Conservation (phyloP, 148 eudicot genomes). For the Vaccinium myrtillus region DNA sequence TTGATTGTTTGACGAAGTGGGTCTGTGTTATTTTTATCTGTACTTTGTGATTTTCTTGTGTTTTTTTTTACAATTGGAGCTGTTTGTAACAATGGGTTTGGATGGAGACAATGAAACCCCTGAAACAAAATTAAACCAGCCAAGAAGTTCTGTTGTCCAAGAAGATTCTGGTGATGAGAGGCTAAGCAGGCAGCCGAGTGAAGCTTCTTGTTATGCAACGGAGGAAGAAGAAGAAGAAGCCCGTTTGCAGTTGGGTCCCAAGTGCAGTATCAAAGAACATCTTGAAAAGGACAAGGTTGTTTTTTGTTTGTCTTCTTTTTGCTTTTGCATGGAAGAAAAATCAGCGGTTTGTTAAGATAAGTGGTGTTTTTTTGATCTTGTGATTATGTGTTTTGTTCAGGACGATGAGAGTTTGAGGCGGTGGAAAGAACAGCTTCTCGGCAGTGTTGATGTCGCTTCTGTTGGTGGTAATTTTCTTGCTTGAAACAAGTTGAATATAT, state of each 20-base stretch:
- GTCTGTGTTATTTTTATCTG: neutral
- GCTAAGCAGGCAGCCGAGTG: conserved; percentile 41
- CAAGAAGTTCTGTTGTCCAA: conserved; percentile 18
- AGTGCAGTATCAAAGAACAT: conserved; percentile 57
- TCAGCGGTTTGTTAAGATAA: neutral
- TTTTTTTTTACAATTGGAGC: neutral
- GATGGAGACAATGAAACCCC: conserved; percentile 13
- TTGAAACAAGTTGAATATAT: neutral
- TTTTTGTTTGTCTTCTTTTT: neutral
- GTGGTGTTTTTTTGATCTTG: neutral
- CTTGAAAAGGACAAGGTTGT: conserved; percentile 72
- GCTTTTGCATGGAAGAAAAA: neutral
- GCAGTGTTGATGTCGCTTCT: conserved; percentile 52
- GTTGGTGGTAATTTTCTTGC: conserved; percentile 39
- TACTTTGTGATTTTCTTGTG: neutral
- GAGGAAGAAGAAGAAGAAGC: conserved; percentile 69
- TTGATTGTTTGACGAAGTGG: neutral
- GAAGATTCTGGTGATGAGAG: conserved; percentile 24
- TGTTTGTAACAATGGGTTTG: conserved; percentile 20
- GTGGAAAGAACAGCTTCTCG: conserved; percentile 80
- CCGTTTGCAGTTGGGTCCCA: conserved; percentile 57
- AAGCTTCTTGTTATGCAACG: conserved; percentile 37
- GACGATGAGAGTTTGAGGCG: conserved; percentile 84
- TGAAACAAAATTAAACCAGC: conserved; percentile 19
- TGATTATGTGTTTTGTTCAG: conserved; percentile 28